phyloP scores from a whole-genome alignment of 2,329 filamentous ascomycete genomes.

The Aureobasidium sp. region DNA sequence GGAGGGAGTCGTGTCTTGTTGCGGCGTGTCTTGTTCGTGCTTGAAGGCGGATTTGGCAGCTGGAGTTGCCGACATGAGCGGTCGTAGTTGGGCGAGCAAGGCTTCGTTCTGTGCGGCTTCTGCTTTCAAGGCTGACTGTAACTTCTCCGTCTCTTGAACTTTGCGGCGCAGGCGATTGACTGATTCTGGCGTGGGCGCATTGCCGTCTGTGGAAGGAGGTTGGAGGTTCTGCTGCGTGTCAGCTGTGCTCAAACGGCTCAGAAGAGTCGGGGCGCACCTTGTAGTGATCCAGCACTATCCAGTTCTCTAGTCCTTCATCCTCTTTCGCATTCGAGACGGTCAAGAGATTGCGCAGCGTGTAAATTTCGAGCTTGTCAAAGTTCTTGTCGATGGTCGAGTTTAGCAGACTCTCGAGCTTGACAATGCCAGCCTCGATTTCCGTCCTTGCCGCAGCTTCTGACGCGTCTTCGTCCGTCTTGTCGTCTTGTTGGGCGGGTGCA shows the following conservation, averaged over 20 bases:
- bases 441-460: conserved; percentile 44
- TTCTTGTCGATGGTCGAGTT: conserved; percentile 45
- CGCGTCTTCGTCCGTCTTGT: conserved; percentile 31
- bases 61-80: conserved; percentile 41
- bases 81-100: conserved; percentile 58
- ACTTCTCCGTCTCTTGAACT: conserved; percentile 68
- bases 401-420: conserved; percentile 44
- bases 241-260: neutral
- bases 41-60: conserved; percentile 7
- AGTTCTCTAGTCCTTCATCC: conserved; percentile 51
- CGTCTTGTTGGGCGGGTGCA: conserved; percentile 24
- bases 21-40: conserved; percentile 19
- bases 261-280: conserved; percentile 44
- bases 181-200: conserved; percentile 56
- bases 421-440: conserved; percentile 76
- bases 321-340: conserved; percentile 37
- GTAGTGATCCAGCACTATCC: conserved; percentile 81
- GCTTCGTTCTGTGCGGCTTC: conserved; percentile 67
- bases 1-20: conserved; percentile 25
- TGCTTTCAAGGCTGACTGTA: conserved; percentile 61
- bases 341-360: conserved; percentile 70
- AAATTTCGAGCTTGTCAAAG: conserved; percentile 57
- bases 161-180: conserved; percentile 67
- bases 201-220: conserved; percentile 25
- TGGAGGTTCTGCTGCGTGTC: conserved; percentile 20